These are phyloP conservation scores for Fusarium napiforme DNA, from an alignment of 2,329 filamentous ascomycete genomes.

Conservation along the genomic window DNA sequence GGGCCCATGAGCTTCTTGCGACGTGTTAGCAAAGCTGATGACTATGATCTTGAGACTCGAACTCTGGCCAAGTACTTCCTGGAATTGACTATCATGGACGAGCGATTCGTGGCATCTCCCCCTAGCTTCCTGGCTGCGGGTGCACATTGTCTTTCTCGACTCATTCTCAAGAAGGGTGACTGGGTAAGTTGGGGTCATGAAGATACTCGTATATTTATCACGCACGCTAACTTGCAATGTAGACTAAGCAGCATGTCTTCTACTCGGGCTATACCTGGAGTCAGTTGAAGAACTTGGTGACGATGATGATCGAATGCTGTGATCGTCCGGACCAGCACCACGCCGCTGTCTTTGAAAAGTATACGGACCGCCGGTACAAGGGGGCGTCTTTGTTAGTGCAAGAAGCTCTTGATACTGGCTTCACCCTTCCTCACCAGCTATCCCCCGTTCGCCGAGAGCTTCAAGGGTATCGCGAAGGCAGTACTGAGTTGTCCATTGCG, in stretches of 20 bases:
- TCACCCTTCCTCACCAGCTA: slow-evolving; percentile 58
- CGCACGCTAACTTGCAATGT: slow-evolving; percentile 49
- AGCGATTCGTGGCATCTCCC: slow-evolving; percentile 91
- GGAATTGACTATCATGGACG: slow-evolving; percentile 96
- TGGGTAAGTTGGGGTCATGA: slow-evolving; percentile 74
- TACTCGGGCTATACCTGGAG: slow-evolving; percentile 93
- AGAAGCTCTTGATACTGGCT: slow-evolving; percentile 73
- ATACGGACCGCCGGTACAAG: slow-evolving; percentile 88
- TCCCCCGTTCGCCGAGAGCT: slow-evolving; percentile 52
- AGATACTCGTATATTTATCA: neutral
- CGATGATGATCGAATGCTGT: slow-evolving; percentile 88
- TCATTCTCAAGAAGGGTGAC: slow-evolving; percentile 89
- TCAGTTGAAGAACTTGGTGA: slow-evolving; percentile 82
- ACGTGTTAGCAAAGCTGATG: slow-evolving; percentile 97
- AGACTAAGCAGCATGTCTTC: slow-evolving; percentile 86
- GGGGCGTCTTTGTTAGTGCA: slow-evolving; percentile 84
- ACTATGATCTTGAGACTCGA: slow-evolving; percentile 94
- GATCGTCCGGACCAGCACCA: slow-evolving; percentile 85
- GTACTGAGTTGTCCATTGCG: slow-evolving; percentile 43
- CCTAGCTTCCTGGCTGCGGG: slow-evolving; percentile 92
- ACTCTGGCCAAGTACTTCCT: slow-evolving; percentile 98
- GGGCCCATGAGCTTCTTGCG: slow-evolving; percentile 98
- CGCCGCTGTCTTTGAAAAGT: slow-evolving; percentile 89
- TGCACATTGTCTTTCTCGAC: slow-evolving; percentile 88
- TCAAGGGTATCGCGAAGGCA: slow-evolving; percentile 33